Evolutionary conservation across 306 rosid species (phyloP).

Genomic region (Cicer judaicum): DNA sequence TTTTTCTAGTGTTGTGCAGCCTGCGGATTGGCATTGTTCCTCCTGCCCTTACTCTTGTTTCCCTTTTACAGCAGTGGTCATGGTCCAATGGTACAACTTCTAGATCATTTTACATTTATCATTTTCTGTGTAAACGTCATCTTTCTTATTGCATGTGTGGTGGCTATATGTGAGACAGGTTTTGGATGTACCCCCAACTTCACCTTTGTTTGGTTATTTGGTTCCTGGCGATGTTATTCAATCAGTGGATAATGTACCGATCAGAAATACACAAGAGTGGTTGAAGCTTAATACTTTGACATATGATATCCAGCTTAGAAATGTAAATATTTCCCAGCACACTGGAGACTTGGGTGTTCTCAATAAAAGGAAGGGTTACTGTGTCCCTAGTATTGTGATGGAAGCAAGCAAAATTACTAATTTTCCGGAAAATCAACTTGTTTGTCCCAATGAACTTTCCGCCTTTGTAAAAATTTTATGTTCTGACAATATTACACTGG

Average conservation of each 20-base stretch:
- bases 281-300: slow-evolving; percentile 56
- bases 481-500: slow-evolving; percentile 36
- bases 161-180: slow-evolving; percentile 61
- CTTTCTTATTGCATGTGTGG: slow-evolving; percentile 39
- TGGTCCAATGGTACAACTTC: slow-evolving; percentile 65
- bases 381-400: slow-evolving; percentile 64
- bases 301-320: slow-evolving; percentile 49
- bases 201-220: slow-evolving; percentile 77
- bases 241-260: slow-evolving; percentile 65
- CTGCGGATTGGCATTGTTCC: slow-evolving; percentile 72
- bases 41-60: slow-evolving; percentile 74
- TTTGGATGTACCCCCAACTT: slow-evolving; percentile 61
- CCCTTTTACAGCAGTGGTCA: slow-evolving; percentile 67
- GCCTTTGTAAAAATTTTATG: slow-evolving; percentile 61
- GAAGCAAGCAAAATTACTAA: slow-evolving; percentile 56
- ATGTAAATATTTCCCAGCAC: slow-evolving; percentile 44
- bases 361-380: slow-evolving; percentile 69
- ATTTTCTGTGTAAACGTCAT: slow-evolving; percentile 21
- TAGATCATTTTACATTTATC: slow-evolving; percentile 16
- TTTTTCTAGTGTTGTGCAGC: slow-evolving; percentile 74
- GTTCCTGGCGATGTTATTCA: slow-evolving; percentile 70
- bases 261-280: slow-evolving; percentile 74
- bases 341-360: slow-evolving; percentile 43
- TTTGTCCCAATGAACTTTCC: slow-evolving; percentile 61
- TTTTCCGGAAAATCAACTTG: slow-evolving; percentile 45